A percentile compares a stretch with the other conserved stretches of the same genome.
phyloP scores from a whole-genome alignment of 306 rosid genomes.

The Sphenostylis stenocarpa region DNA sequence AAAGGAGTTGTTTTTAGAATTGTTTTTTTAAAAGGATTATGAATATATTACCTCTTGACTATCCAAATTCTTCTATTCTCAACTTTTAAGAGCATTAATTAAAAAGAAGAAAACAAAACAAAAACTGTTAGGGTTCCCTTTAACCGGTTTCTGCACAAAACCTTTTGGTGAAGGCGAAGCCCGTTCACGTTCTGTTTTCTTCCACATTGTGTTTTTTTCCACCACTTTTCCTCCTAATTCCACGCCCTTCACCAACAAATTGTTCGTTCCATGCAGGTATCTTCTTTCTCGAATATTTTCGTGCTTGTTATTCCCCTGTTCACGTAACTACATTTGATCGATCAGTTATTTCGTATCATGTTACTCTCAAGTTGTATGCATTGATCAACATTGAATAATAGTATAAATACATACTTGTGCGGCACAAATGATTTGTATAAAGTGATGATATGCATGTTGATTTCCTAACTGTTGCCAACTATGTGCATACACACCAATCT shows the following conservation, averaged over 20 bases:
- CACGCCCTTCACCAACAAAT: conserved; percentile 3
- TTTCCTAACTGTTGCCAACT: background rate
- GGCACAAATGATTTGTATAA: background rate
- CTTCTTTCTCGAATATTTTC: background rate
- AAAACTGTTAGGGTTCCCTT: conserved; percentile 34
- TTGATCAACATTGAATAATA: background rate
- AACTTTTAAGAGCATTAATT: background rate
- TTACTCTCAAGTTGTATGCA: background rate
- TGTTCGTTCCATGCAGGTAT: conserved; percentile 39
- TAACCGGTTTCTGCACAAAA: conserved; percentile 10
- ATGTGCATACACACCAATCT: background rate
- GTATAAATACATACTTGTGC: background rate
- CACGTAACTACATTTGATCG: background rate
- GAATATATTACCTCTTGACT: no score
- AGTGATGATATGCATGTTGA: background rate
- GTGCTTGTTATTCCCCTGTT: background rate
- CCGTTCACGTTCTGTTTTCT: conserved; percentile 11
- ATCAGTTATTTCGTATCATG: background rate
- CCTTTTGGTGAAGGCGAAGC: conserved; percentile 35
- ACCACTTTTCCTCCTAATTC: background rate
- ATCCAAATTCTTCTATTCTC: no score
- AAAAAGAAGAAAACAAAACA: background rate
- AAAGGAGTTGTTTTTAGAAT: no score
- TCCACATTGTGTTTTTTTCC: conserved; percentile 10
- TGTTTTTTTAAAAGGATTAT: no score